A percentile compares a stretch with the other conserved stretches of the same genome.
phyloP scores from a whole-genome alignment of 805 yeast species.

The Wickerhamiella vanderwaltii region DNA sequence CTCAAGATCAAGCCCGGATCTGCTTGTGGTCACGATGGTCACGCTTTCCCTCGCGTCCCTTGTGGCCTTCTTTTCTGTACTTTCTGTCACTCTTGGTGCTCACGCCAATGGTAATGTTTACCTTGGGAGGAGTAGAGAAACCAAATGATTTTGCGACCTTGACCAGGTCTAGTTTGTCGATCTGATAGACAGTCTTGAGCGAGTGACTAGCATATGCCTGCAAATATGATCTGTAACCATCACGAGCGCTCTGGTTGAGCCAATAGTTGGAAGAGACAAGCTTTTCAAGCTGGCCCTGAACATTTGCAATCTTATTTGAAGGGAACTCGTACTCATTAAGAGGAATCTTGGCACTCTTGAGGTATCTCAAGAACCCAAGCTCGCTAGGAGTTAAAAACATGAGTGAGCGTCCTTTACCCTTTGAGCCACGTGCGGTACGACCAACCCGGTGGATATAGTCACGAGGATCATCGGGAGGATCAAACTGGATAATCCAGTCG shows the following conservation, averaged over 20 bases:
- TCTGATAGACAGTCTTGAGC: constrained; percentile 89
- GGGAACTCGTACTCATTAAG: constrained; percentile 97
- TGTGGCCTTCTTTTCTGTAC: constrained; percentile 6
- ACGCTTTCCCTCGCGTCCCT: constrained; percentile 8
- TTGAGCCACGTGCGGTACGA: constrained; percentile 83
- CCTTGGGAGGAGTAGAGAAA: constrained; percentile 85
- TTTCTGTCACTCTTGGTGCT: constrained; percentile 39
- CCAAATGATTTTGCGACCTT: constrained; percentile 96
- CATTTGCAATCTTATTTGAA: constrained; percentile 83
- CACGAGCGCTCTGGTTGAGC: constrained; percentile 89
- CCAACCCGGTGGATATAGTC: constrained; percentile 99
- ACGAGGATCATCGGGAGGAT: constrained; percentile 99
- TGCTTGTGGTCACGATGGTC: constrained; percentile 5
- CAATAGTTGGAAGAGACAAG: constrained; percentile 83
- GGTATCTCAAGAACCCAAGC: constrained; percentile 84
- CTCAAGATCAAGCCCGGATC: constrained; percentile 10
- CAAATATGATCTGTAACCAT: constrained; percentile 90
- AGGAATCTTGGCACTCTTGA: constrained; percentile 95
- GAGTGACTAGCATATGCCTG: constrained; percentile 98
- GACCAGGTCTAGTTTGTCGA: constrained; percentile 84
- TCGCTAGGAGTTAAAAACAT: constrained; percentile 94
- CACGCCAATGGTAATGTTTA: constrained; percentile 89
- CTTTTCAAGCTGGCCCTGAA: constrained; percentile 85
- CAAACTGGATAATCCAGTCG: constrained; percentile 98
- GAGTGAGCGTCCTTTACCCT: constrained; percentile 83